Evolutionary conservation across 2,329 filamentous ascomycete genomes (phyloP).

Genomic region (Diaporthe ampelina): DNA sequence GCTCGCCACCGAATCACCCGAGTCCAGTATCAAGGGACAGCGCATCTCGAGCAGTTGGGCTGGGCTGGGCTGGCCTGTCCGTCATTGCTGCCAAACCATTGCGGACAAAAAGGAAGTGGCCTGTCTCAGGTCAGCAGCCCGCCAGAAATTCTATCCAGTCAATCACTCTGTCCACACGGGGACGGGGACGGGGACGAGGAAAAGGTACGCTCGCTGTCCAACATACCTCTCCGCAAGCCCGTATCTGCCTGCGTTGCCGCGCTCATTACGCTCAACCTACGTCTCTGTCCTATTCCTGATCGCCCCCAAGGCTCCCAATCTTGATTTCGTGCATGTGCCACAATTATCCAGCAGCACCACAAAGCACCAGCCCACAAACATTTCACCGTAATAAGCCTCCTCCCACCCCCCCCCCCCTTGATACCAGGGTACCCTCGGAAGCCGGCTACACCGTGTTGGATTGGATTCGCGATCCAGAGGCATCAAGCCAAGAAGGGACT

Average conservation of each 20-base stretch:
- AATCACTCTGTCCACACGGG: too few species aligned
- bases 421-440: conserved; percentile 26
- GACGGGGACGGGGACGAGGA: background rate
- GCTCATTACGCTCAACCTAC: background rate
- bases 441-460: conserved; percentile 15
- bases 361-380: background rate
- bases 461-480: conserved; percentile 9
- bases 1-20: conserved; percentile 38
- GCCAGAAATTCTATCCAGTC: conserved; percentile 4
- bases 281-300: conserved; percentile 22
- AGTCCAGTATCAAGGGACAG: conserved; percentile 30
- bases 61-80: conserved; percentile 27
- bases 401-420: background rate
- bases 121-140: conserved; percentile 40
- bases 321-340: conserved; percentile 32
- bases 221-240: conserved; percentile 14
- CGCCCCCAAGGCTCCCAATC: conserved; percentile 21
- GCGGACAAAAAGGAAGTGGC: conserved; percentile 33
- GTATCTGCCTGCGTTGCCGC: background rate
- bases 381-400: conserved; percentile 11
- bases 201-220: conserved; percentile 34
- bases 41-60: conserved; percentile 23
- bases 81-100: conserved; percentile 32
- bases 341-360: conserved; percentile 2
- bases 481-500: conserved; percentile 18